Evolutionary conservation across 768 basidiomycete genomes (phyloP).

Genomic region (Tylopilus balloui): DNA sequence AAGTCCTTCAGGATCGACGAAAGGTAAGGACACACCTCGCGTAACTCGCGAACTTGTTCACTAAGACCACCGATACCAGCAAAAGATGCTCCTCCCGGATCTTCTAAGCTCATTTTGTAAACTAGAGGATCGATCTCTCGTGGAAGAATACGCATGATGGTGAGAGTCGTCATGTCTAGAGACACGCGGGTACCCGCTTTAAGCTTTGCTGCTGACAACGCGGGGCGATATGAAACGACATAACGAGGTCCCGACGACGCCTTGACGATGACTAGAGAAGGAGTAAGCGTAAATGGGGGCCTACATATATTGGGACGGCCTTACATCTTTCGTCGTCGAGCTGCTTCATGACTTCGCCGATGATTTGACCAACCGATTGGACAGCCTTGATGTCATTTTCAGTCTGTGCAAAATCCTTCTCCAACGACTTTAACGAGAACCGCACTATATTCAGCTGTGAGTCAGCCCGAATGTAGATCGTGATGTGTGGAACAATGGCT

Average conservation of each 20-base stretch:
- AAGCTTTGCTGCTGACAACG: conserved; percentile 86
- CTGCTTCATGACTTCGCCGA: conserved; percentile 98
- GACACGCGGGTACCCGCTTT: conserved; percentile 94
- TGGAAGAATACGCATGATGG: conserved; percentile 97
- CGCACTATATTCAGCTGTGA: conserved; percentile 54
- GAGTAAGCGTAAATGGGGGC: not conserved
- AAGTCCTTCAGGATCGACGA: not conserved
- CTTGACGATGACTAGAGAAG: conserved; percentile 84
- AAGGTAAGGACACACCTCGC: conserved; percentile 61
- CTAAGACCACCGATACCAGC: conserved; percentile 95
- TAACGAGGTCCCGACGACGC: conserved; percentile 98
- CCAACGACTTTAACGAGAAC: conserved; percentile 83
- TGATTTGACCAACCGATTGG: conserved; percentile 97
- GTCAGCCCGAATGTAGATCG: not conserved
- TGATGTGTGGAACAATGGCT: conserved; percentile 29
- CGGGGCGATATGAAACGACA: conserved; percentile 94
- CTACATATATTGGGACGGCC: conserved; percentile 26
- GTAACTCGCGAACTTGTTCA: conserved; percentile 94
- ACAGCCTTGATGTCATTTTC: conserved; percentile 99
- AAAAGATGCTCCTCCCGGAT: conserved; percentile 92
- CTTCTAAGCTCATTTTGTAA: conserved; percentile 99
- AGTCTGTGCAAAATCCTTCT: conserved; percentile 88
- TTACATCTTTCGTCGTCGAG: conserved; percentile 94
- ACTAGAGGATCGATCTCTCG: conserved; percentile 97
- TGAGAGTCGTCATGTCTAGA: conserved; percentile 98